phyloP scores from a whole-genome alignment of 2,329 filamentous ascomycete species.

The Grosmannia penicillata region DNA sequence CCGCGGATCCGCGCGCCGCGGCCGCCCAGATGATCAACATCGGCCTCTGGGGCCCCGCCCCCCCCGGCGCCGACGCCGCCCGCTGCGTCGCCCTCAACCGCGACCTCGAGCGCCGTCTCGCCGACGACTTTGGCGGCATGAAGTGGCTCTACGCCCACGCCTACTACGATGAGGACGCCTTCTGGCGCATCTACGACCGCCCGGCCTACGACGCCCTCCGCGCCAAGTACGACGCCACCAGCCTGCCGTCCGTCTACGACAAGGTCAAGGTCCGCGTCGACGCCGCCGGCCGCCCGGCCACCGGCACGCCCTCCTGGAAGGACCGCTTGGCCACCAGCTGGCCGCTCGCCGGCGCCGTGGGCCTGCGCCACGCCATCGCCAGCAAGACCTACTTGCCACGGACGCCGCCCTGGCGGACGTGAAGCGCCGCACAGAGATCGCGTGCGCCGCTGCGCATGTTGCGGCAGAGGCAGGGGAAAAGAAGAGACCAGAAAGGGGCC shows the following conservation, averaged over 20 bases:
- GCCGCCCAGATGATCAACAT: constrained; percentile 39
- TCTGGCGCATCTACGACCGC: constrained; percentile 50
- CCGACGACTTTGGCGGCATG: constrained; percentile 50
- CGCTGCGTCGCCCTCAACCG: constrained; percentile 59
- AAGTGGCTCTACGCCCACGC: constrained; percentile 84
- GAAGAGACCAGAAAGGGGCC: too few species aligned
- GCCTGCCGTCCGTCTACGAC: constrained; percentile 53
- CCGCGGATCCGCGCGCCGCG: constrained; percentile 6
- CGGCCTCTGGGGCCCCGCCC: constrained; percentile 70
- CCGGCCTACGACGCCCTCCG: constrained; percentile 43
- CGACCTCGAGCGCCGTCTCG: constrained; percentile 53
- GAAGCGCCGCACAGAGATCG: too few species aligned
- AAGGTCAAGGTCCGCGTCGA: constrained; percentile 44
- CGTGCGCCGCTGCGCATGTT: too few species aligned
- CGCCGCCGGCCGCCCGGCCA: not conserved
- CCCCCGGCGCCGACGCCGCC: constrained; percentile 24
- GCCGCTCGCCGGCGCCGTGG: constrained; percentile 44
- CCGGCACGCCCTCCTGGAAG: not conserved
- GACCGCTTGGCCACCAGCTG: constrained; percentile 23
- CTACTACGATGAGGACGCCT: constrained; percentile 62
- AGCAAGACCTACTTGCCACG: constrained; percentile 39
- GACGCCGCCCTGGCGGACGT: constrained; percentile 10
- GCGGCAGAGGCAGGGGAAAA: too few species aligned
- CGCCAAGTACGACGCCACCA: constrained; percentile 44
- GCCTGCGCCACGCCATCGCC: constrained; percentile 42